Evolutionary conservation across 2,329 filamentous ascomycete genomes (phyloP), one percentile per base, ranked within the genome.

Genomic region (Colletotrichum trifolii): DNA sequence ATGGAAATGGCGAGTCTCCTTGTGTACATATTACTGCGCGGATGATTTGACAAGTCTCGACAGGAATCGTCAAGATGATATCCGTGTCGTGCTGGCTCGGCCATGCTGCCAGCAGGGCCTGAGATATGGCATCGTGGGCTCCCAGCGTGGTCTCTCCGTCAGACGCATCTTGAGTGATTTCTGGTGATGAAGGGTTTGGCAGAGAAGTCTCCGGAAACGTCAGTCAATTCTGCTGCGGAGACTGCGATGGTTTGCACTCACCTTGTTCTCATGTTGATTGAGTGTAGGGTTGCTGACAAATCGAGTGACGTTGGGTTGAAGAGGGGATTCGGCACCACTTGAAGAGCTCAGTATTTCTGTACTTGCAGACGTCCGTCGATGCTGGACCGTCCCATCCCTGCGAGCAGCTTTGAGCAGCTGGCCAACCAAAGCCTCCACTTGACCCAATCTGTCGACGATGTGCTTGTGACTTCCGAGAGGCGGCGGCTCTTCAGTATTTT

Each of bases 401-500:
- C 42, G 54, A n/a, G 43, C 15, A 17, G 53, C 47, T n/a, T 46
- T 60, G 9, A 64, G 64, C 9, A 79, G 50, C 38, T 75, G 69
- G 3, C 73, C 73, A 3, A 79, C 70, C 6, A 79, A 54, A 0
- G 71, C 72, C 50, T 82, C 80, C 25, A 81, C 72, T 6, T 77
- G 73, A 2, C 71, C 70, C 10, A 78, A 62, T n/a, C 76, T 72
- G 43, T 78, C 74, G 2, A 54, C 60, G 10, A 75, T 70, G 13
- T 82, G 77, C 33, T 60, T 60, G 11, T 54, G 60, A 17, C 48
- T 45, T 17, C 56, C 61, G 9, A 56, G 38, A 25, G 61, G 61
- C 6, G 61, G 61, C 2, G 76, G 75, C 15, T 78, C 77, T 54
- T 85, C 82, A 2, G 57, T 42, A 8, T 25, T 12, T 15, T 62